Percentiles rank a stretch among this genome's conserved stretches.
Evolutionary conservation across 2,329 filamentous ascomycete species (phyloP).

Genomic region (Exutisphaerella laricina): DNA sequence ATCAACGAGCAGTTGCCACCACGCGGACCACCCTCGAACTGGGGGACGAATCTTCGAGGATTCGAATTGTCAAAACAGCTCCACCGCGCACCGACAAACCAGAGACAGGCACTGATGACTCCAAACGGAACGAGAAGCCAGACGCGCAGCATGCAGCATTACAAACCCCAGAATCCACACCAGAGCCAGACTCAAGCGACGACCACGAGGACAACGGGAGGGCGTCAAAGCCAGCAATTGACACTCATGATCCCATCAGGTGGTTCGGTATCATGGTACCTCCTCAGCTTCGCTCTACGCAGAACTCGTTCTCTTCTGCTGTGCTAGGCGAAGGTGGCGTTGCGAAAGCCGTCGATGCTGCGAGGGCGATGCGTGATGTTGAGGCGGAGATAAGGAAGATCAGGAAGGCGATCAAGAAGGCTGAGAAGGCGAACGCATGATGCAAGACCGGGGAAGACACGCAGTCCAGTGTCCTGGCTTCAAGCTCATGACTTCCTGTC

Average conservation of each 20-base stretch:
- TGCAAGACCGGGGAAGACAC: too few relatives aligned
- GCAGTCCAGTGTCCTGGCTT: too few relatives aligned
- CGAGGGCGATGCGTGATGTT: conserved; percentile 55
- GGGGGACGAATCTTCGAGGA: background rate
- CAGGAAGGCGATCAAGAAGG: conserved; percentile 44
- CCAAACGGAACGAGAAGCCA: background rate
- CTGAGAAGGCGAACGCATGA: conserved; percentile 19
- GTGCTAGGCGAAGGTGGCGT: conserved; percentile 54
- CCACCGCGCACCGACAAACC: background rate
- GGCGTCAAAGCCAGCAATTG: background rate
- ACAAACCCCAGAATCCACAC: background rate
- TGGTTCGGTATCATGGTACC: conserved; percentile 54
- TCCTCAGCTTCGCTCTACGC: conserved; percentile 50
- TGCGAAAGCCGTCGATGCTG: conserved; percentile 53
- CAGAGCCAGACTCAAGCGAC: background rate
- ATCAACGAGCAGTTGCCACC: conserved; percentile 48
- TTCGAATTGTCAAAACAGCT: background rate
- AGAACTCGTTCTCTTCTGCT: conserved; percentile 50
- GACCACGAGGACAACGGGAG: background rate
- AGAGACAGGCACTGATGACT: background rate
- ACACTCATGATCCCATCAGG: conserved; percentile 48
- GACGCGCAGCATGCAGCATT: background rate
- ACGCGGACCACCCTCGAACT: conserved; percentile 4
- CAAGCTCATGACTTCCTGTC: too few relatives aligned
- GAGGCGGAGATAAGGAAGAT: conserved; percentile 63